Conservation (phyloP, 768 basidiomycete genomes). For the Russula dissimulans region DNA sequence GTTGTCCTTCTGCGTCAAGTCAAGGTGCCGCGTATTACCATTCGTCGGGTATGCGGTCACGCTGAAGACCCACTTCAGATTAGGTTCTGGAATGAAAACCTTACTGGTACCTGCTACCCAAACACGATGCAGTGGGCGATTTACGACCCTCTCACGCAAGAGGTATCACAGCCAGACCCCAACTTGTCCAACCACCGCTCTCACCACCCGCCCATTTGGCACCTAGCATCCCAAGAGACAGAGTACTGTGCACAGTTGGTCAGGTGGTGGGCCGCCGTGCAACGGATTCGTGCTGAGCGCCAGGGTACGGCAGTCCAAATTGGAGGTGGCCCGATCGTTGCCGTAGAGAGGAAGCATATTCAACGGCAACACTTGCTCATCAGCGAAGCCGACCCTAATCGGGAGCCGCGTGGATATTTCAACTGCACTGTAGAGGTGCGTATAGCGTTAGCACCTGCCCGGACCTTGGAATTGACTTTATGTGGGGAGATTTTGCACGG, state of each 20-base stretch:
- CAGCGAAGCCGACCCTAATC: constrained; percentile 39
- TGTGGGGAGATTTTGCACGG: constrained; percentile 15
- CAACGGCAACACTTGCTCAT: constrained; percentile 39
- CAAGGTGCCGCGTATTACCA: constrained; percentile 31
- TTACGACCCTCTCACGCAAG: neutral
- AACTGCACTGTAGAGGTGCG: constrained; percentile 41
- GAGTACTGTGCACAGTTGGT: constrained; percentile 11
- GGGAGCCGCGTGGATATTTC: constrained; percentile 43
- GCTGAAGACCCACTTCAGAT: constrained; percentile 8
- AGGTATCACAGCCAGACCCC: constrained; percentile 5
- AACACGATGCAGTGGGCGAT: constrained; percentile 15
- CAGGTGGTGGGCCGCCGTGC: constrained; percentile 18
- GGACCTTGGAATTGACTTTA: neutral
- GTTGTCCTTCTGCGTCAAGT: constrained; percentile 42
- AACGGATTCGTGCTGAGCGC: constrained; percentile 7
- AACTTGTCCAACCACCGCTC: neutral
- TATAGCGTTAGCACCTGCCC: neutral
- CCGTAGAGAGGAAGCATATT: neutral
- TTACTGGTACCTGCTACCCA: constrained; percentile 8
- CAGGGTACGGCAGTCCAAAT: constrained; percentile 14
- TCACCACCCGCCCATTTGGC: neutral
- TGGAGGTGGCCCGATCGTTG: constrained; percentile 7
- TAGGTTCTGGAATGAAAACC: neutral
- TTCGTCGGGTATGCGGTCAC: neutral
- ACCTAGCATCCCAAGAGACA: neutral